A percentile compares a stretch with the other conserved stretches of the same genome.
phyloP scores from a whole-genome alignment of 106 monocot genomes.

The Dendrobium nobile region DNA sequence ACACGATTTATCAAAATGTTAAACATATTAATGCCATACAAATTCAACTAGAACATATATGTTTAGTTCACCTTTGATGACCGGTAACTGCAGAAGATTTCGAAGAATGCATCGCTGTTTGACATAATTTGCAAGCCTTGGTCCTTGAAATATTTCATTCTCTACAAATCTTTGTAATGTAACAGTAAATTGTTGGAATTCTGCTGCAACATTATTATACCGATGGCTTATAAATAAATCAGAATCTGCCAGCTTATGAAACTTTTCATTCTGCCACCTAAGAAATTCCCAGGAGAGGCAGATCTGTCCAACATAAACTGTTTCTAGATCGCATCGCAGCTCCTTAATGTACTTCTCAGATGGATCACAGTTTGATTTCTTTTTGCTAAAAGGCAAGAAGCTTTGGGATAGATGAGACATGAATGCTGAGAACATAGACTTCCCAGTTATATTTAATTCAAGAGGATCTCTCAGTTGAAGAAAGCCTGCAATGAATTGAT shows the following conservation, averaged over 20 bases:
- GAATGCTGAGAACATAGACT: slow-evolving; percentile 34
- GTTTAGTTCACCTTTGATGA: slow-evolving; percentile 49
- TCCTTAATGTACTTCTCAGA: slow-evolving; percentile 71
- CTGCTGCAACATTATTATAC: slow-evolving; percentile 69
- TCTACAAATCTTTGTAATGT: slow-evolving; percentile 65
- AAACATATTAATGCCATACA: neutral
- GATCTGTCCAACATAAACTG: slow-evolving; percentile 75
- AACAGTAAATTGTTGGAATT: slow-evolving; percentile 86
- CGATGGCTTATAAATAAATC: slow-evolving; percentile 28
- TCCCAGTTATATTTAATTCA: slow-evolving; percentile 31
- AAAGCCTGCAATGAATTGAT: slow-evolving; percentile 36
- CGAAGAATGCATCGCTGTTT: slow-evolving; percentile 55
- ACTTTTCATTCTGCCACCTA: slow-evolving; percentile 77
- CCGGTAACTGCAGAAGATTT: slow-evolving; percentile 78
- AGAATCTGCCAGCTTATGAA: slow-evolving; percentile 35
- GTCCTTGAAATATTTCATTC: slow-evolving; percentile 73
- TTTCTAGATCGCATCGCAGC: slow-evolving; percentile 62
- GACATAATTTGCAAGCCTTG: slow-evolving; percentile 67
- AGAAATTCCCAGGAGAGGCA: slow-evolving; percentile 97
- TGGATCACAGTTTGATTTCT: slow-evolving; percentile 28
- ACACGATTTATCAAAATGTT: neutral
- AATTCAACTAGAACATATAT: neutral
- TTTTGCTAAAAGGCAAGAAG: slow-evolving; percentile 23
- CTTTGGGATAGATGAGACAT: slow-evolving; percentile 43
- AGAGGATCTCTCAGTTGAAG: slow-evolving; percentile 60